Evolutionary conservation across 2,329 filamentous ascomycete species (phyloP), one percentile per base, ranked within the genome.

Genomic region (Fusarium cyanostomum): DNA sequence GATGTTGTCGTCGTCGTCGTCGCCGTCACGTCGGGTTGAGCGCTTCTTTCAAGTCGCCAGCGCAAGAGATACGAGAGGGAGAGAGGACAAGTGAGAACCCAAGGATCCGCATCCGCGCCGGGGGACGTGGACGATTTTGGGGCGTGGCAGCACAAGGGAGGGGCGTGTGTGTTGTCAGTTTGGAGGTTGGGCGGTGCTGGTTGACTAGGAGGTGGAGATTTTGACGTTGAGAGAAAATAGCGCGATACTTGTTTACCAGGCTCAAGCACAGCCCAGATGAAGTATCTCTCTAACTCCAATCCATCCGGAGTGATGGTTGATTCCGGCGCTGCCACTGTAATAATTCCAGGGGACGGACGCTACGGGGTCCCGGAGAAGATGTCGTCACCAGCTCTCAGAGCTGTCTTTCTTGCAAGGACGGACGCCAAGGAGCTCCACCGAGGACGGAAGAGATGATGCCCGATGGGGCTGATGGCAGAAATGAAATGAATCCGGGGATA

Each of bases 51-150:
- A 57, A 59, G 64, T 62, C 61, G 51, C 67, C 64, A 68, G 68
- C 68, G 64, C 61, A 70, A 69, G 61, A 33, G 56, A 63, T 61
- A 55, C 64, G 60, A 60, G 48, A 64, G 52, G 56, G 55, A 69
- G 58, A 68, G 61, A 63, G 35, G 34, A 62, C 46, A 41, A 58
- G 53, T 44, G 42, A 61, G 57, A 24, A 39, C 38, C 46, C 55
- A 43, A 50, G 49, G 60, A 59, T 71, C 68, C 66, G 68, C 65
- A 71, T 70, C 60, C 59, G 64, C 58, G 57, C 62, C 51, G 50
- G 59, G 59, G 63, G 64, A 70, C 62, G 68, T 70, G 68, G 66
- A 68, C 59, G 63, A 68, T 46, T 58, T 67, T 52, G 62, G 66
- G 67, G 65, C 51, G 68, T 69, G 68, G 56, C 50, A 67, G 58